Evolutionary conservation across 208 protist genomes (phyloP).

Genomic region (Trypanosoma brucei): DNA sequence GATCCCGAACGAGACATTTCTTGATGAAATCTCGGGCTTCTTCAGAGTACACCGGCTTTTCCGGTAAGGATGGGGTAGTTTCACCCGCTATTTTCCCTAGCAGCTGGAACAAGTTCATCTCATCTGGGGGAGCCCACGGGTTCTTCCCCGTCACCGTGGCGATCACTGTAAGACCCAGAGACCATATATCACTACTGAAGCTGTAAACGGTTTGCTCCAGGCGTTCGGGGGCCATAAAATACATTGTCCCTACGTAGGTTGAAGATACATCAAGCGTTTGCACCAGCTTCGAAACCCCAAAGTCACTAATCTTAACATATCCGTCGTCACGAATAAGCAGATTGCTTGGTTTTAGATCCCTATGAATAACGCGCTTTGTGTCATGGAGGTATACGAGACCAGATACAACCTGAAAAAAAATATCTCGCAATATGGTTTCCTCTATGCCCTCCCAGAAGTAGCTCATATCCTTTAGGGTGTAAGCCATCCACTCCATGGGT

Average conservation of each 20-base stretch:
- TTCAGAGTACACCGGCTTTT: conserved; percentile 54
- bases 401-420: conserved; percentile 84
- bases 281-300: conserved; percentile 90
- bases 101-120: conserved; percentile 87
- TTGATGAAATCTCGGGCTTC: conserved; percentile 72
- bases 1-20: conserved; percentile 67
- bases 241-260: conserved; percentile 92
- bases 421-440: conserved; percentile 70
- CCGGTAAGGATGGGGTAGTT: conserved; percentile 64
- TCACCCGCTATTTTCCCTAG: conserved; percentile 73
- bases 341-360: conserved; percentile 97
- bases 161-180: conserved; percentile 87
- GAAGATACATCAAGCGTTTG: conserved; percentile 86
- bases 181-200: conserved; percentile 92
- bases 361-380: conserved; percentile 89
- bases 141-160: conserved; percentile 76
- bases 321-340: conserved; percentile 92
- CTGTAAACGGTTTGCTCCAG: conserved; percentile 87
- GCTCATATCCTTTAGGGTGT: conserved; percentile 77
- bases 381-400: conserved; percentile 83
- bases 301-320: conserved; percentile 91
- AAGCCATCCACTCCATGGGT: conserved; percentile 90
- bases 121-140: conserved; percentile 81
- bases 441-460: conserved; percentile 81
- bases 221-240: conserved; percentile 92